Base-by-base conservation (phyloP, 306 rosid genomes). In the Quercus glauca region DNA sequence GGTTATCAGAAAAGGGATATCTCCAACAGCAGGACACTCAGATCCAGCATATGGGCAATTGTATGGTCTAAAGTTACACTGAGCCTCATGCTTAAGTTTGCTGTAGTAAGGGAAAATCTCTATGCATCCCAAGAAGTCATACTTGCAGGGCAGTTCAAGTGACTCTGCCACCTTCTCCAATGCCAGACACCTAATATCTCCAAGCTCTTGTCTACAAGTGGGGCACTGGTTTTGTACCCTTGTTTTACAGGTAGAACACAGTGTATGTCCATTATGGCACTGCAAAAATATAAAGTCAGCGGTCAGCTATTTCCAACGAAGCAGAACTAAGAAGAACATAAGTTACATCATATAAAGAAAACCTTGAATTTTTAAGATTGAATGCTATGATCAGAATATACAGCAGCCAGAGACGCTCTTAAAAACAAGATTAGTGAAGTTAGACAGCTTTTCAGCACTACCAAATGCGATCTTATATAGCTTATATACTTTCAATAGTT, bases 251-350 rank as follows among this genome's bases (percentile, higher is more conserved):
- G 68, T 45, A 3, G 79, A 73, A 76, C 82, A 82, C 9, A 82
- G 49, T 12, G 76, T 67, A 65, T 73, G 82, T n/a, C 76, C 82
- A 59, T 82, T 82, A 23, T 64, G 76, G 79, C 86, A 82, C 86
- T 67, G 79, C 73, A 78, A 33, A 82, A 61, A n/a, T 35, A 52
- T 2, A 15, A 73, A 63, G 21, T 63, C 41, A 4, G 43, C 13
- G 14, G 19, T 71, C 17, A 49, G 5, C 15, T 49, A 49, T 49
- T 31, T 74, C 11, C n/a, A 74, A 33, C 29, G 33, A n/a, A 74
- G 51, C 26, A 64, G 23, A 64, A 17, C 10, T 13, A 15, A 29
- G 20, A 31, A 15, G 37, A 64, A 10, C 11, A 13, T 49, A 2
- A 49, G 17, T 49, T 49, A 49, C 15, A 3, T 11, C 53, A 12